A percentile compares a stretch with the other conserved stretches of the same genome.
These are phyloP conservation scores for Schwanniomyces sp. DNA, from an alignment of 805 yeast genomes.

Conservation along the genomic window DNA sequence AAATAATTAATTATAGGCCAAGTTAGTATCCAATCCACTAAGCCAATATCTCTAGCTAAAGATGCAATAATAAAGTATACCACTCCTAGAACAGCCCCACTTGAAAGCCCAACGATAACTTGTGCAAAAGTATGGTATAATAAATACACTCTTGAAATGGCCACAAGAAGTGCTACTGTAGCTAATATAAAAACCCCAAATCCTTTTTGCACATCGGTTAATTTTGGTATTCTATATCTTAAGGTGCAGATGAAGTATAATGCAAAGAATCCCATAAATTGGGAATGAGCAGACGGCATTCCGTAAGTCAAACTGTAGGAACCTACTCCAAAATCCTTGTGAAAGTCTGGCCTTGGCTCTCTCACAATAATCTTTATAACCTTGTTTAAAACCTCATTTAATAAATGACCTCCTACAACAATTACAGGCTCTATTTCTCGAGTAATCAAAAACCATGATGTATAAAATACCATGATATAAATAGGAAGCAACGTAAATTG, in stretches of 20 bases:
- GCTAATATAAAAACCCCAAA: conserved; percentile 27
- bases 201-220: conserved; percentile 24
- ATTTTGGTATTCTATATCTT: conserved; percentile 39
- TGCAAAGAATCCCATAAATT: conserved; percentile 88
- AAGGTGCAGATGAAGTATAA: conserved; percentile 50
- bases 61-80: conserved; percentile 54
- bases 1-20: conserved; percentile 55
- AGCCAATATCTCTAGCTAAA: conserved; percentile 62
- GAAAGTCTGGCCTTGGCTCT: conserved; percentile 73
- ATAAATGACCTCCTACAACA: conserved; percentile 82
- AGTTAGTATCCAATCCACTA: conserved; percentile 61
- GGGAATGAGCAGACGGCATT: conserved; percentile 97
- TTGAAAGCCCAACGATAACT: conserved; percentile 65
- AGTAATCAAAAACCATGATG: conserved; percentile 79
- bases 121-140: conserved; percentile 75
- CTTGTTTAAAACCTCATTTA: conserved; percentile 72
- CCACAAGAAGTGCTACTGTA: conserved; percentile 43
- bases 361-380: conserved; percentile 60
- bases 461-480: conserved; percentile 70
- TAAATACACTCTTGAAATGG: conserved; percentile 72
- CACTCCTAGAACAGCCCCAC: conserved; percentile 64
- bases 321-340: conserved; percentile 42
- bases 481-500: conserved; percentile 81
- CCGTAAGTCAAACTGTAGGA: conserved; percentile 68
- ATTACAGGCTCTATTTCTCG: conserved; percentile 85